phyloP scores from a whole-genome alignment of 169 alveolate species.

The Amoebophrya sp. region DNA sequence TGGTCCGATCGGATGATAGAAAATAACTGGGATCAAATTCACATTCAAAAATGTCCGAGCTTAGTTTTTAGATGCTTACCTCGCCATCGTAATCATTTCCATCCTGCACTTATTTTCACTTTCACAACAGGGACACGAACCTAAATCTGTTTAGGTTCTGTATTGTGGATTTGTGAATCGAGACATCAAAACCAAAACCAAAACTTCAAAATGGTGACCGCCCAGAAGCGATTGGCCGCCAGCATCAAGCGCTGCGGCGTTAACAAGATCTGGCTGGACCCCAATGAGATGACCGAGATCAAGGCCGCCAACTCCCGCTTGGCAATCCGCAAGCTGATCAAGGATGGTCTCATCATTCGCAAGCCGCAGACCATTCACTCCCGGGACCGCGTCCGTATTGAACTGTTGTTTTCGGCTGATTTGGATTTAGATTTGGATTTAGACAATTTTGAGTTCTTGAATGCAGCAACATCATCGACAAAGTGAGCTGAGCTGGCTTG shows the following conservation, averaged over 20 bases:
- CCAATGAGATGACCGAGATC: constrained; percentile 93
- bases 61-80: too few species aligned
- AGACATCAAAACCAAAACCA: too few species aligned
- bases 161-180: too few species aligned
- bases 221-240: constrained; percentile 94
- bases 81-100: too few species aligned
- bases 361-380: constrained; percentile 93
- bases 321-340: constrained; percentile 80
- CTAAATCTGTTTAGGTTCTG: too few species aligned
- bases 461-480: neutral
- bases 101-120: too few species aligned
- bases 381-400: constrained; percentile 78
- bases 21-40: too few species aligned
- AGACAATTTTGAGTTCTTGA: neutral
- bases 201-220: neutral
- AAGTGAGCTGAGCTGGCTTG: neutral
- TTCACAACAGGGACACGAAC: too few species aligned
- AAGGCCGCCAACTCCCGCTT: constrained; percentile 92
- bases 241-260: constrained; percentile 93
- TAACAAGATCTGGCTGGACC: constrained; percentile 97
- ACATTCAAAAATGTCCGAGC: too few species aligned
- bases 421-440: neutral
- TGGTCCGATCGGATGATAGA: too few species aligned
- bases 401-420: constrained; percentile 27
- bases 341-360: constrained; percentile 93